Evolutionary conservation across 208 protist species (phyloP).

Genomic region (Acanthamoeba royreba): DNA sequence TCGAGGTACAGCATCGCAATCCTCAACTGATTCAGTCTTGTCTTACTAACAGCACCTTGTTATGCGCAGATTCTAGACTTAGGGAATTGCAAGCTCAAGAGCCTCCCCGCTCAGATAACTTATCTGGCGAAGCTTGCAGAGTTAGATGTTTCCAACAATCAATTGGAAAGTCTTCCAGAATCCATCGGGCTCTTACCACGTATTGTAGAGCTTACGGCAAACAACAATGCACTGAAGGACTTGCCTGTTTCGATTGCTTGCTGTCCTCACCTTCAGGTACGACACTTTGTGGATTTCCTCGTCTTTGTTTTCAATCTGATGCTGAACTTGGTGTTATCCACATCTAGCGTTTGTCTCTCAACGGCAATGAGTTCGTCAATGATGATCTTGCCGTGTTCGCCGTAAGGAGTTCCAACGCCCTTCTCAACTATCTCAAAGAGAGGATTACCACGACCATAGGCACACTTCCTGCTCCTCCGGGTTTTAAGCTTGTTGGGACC

Average conservation of each 20-base stretch:
- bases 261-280: neutral
- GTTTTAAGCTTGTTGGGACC: neutral
- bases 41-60: neutral
- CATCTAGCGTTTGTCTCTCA: neutral
- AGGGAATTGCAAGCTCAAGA: neutral
- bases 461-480: neutral
- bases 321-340: neutral
- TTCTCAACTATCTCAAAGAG: neutral
- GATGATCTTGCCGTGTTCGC: neutral
- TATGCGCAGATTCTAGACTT: neutral
- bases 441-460: neutral
- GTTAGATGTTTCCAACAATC: neutral
- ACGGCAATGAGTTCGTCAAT: neutral
- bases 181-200: neutral
- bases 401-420: neutral
- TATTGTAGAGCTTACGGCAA: neutral
- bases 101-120: neutral
- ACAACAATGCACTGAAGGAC: neutral
- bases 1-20: no score
- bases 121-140: neutral
- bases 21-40: neutral
- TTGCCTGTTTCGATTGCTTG: neutral
- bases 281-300: neutral
- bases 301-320: neutral
- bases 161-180: neutral